These are phyloP conservation scores for Penicillium steckii DNA, from an alignment of 495 filamentous ascomycete genomes.

Conservation along the genomic window DNA sequence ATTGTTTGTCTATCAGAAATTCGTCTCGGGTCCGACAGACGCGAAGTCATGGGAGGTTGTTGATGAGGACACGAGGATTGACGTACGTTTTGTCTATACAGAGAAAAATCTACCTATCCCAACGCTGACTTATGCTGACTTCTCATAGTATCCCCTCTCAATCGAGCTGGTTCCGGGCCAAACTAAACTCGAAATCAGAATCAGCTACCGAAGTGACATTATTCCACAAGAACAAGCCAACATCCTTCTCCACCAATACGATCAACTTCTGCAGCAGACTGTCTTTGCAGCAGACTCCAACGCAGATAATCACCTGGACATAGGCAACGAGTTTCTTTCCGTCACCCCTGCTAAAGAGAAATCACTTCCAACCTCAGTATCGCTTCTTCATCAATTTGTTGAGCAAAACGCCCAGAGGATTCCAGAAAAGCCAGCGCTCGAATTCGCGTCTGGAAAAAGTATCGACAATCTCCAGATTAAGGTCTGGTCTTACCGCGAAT, in stretches of 20 bases:
- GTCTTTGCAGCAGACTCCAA: conserved; percentile 24
- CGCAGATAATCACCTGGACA: conserved; percentile 15
- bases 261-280: conserved; percentile 25
- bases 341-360: conserved; percentile 49
- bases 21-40: conserved; percentile 17
- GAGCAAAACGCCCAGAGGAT: conserved; percentile 33
- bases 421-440: conserved; percentile 41
- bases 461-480: conserved; percentile 31
- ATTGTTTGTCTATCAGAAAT: conserved; percentile 75
- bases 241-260: conserved; percentile 33
- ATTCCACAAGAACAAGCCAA: conserved; percentile 62
- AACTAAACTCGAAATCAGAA: conserved; percentile 49
- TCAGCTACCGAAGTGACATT: conserved; percentile 60
- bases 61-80: conserved; percentile 55
- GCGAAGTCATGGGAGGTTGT: conserved; percentile 42
- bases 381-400: conserved; percentile 45
- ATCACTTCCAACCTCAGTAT: conserved; percentile 19
- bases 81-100: conserved; percentile 42
- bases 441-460: conserved; percentile 34
- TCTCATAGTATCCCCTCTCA: conserved; percentile 60
- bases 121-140: conserved; percentile 4
- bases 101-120: conserved; percentile 18
- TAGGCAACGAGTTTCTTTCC: conserved; percentile 29
- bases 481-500: conserved; percentile 33
- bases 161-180: conserved; percentile 63